Conservation (phyloP, 176 grass and related monocot genomes). For the Sorghum bicolor region DNA sequence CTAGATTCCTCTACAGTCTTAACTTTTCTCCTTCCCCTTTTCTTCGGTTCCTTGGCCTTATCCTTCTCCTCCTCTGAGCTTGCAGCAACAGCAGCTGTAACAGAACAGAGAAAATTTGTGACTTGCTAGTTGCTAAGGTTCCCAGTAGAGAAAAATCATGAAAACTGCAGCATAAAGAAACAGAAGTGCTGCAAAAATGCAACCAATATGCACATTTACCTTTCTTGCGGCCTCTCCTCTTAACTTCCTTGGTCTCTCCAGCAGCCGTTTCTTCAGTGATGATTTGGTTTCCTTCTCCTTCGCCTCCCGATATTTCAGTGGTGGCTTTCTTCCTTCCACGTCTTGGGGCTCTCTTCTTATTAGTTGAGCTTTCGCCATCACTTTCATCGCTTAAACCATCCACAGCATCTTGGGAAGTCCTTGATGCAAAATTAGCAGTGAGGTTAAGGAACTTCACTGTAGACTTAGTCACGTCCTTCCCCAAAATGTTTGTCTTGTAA, state of each 20-base stretch:
- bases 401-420: conserved; percentile 34
- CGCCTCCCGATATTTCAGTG: conserved; percentile 12
- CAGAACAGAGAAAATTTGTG: conserved; percentile 8
- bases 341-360: conserved; percentile 29
- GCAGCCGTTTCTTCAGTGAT: conserved; percentile 20
- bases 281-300: conserved; percentile 20
- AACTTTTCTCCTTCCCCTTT: conserved; percentile 53
- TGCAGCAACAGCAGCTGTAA: conserved; percentile 33
- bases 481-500: conserved; percentile 24
- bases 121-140: background rate
- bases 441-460: conserved; percentile 21
- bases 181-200: background rate
- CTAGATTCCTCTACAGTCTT: conserved; percentile 21
- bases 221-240: conserved; percentile 53
- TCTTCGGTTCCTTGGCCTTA: conserved; percentile 48
- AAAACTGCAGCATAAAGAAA: background rate
- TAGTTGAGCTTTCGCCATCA: conserved; percentile 25
- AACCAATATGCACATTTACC: conserved; percentile 37
- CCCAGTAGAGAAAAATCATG: background rate
- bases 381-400: conserved; percentile 30
- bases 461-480: background rate
- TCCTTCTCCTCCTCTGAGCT: conserved; percentile 36
- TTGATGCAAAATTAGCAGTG: conserved; percentile 36
- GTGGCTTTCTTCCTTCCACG: conserved; percentile 48
- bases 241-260: conserved; percentile 45